Evolutionary conservation across 1,284 basidiomycete genomes (phyloP), one percentile per base, ranked within the genome.

Genomic region (Cutaneotrichosporon sp.): DNA sequence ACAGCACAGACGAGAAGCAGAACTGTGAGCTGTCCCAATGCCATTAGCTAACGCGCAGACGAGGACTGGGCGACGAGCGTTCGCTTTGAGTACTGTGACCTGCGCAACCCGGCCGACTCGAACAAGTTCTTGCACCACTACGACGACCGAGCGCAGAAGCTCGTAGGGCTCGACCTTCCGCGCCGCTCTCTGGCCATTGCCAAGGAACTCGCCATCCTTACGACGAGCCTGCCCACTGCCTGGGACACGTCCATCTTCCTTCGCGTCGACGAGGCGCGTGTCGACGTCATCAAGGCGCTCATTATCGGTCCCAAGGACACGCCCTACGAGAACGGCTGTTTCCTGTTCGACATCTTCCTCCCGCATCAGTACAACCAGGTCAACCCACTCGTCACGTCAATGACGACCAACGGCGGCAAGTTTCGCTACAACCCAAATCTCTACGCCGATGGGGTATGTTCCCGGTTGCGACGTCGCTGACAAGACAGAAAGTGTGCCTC

Each of bases 181-280:
- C 90, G 88, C 71, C 80, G 90, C 34, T 90, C 87, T 2, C 77
- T 93, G 48, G 89, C 90, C 10, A 92, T 94, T 58, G 90, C 90
- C 10, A 94, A 93, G 76, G 72, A 93, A 86, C 83, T 94, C 51
- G 89, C 89, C 0, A 88, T 90, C 20, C 80, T 94, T 37, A 90
- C 89, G 1, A 90, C 88, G 15, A 91, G 89, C 66, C 76, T 94
- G 17, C 91, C 91, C 18, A 84, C 89, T 7, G 85, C 87, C 4
- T 93, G 88, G 87, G 83, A 88, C 66, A 92, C 90, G 4, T 90
- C 88, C 1, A 84, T 94, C 61, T 92, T 92, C 76, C 73, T 93
- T 49, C 65, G 69, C 30, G 68, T 71, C 12, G 73, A 75, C 50
- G 72, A 92, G 74, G 84, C 82, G 15, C 83, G 90, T 33, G 89